Conservation (phyloP, 495 filamentous ascomycete species). For the Penicillium lagena region DNA sequence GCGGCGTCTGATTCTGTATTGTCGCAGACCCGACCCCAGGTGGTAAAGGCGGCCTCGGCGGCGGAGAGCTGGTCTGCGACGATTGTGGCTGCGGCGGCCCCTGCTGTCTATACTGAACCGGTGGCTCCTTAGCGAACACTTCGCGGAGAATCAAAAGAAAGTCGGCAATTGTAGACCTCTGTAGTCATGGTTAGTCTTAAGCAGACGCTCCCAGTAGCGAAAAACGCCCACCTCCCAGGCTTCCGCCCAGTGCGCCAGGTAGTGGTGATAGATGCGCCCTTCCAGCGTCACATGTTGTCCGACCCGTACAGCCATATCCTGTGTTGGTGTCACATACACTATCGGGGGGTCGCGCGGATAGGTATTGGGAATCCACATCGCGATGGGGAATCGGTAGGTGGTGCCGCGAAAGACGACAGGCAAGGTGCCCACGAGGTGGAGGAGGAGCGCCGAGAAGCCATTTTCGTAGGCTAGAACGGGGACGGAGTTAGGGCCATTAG, state of each 20-base stretch:
- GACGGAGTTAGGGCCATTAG: too few relatives aligned
- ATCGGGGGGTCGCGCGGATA: slow-evolving; percentile 85
- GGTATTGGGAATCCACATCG: slow-evolving; percentile 90
- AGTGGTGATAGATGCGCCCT: slow-evolving; percentile 92
- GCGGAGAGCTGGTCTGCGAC: slow-evolving; percentile 38
- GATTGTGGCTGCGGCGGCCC: slow-evolving; percentile 27
- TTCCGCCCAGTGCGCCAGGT: slow-evolving; percentile 80
- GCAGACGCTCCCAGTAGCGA: background rate
- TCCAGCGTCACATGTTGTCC: slow-evolving; percentile 96
- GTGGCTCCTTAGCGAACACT: slow-evolving; percentile 91
- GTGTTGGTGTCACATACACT: slow-evolving; percentile 79
- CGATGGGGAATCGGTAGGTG: slow-evolving; percentile 85
- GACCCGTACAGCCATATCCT: slow-evolving; percentile 81
- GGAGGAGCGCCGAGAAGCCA: slow-evolving; percentile 78
- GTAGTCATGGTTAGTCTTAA: background rate
- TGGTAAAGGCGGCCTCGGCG: slow-evolving; percentile 66
- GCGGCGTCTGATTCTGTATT: slow-evolving; percentile 4
- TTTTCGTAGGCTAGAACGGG: slow-evolving; percentile 69
- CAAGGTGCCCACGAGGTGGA: slow-evolving; percentile 80
- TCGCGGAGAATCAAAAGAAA: slow-evolving; percentile 77
- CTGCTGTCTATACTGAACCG: slow-evolving; percentile 68
- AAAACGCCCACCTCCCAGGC: slow-evolving; percentile 77
- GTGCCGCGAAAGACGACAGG: slow-evolving; percentile 83
- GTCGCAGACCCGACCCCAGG: slow-evolving; percentile 45
- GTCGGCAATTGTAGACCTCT: slow-evolving; percentile 78